Percentiles rank a stretch among this genome's conserved stretches.
phyloP scores from a whole-genome alignment of 495 filamentous ascomycete genomes.

The Pyronema omphalodes region DNA sequence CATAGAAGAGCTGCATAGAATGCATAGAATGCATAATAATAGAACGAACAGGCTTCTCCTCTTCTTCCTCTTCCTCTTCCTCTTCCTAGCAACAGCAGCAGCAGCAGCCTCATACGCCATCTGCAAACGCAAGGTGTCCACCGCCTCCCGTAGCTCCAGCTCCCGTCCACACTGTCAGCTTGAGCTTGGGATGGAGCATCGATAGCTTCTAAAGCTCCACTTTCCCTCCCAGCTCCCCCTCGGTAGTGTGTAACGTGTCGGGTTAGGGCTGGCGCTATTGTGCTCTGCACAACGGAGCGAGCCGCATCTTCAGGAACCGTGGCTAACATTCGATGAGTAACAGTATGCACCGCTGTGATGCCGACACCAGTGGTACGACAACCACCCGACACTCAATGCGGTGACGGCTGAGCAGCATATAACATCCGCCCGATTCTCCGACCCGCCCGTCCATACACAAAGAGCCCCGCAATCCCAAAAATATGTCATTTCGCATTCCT shows the following conservation, averaged over 20 bases:
- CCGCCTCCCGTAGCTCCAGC: no score
- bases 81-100: no score
- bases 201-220: neutral
- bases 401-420: neutral
- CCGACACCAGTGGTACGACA: neutral
- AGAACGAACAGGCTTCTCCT: no score
- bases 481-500: constrained; percentile 11
- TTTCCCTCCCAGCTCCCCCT: neutral
- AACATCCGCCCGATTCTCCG: neutral
- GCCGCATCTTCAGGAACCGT: constrained; percentile 1
- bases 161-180: no score
- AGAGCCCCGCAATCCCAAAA: neutral
- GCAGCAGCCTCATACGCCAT: no score
- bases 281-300: neutral
- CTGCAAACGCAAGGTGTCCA: no score
- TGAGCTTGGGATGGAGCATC: neutral
- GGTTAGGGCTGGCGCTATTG: neutral
- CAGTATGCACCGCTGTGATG: neutral
- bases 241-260: neutral
- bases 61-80: no score
- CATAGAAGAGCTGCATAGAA: no score
- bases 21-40: no score
- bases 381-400: neutral
- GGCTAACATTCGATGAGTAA: constrained; percentile 1
- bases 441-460: neutral